Percentiles rank a stretch among this genome's conserved stretches.
Conservation (phyloP, 805 yeast species). For the Candida argentea region DNA sequence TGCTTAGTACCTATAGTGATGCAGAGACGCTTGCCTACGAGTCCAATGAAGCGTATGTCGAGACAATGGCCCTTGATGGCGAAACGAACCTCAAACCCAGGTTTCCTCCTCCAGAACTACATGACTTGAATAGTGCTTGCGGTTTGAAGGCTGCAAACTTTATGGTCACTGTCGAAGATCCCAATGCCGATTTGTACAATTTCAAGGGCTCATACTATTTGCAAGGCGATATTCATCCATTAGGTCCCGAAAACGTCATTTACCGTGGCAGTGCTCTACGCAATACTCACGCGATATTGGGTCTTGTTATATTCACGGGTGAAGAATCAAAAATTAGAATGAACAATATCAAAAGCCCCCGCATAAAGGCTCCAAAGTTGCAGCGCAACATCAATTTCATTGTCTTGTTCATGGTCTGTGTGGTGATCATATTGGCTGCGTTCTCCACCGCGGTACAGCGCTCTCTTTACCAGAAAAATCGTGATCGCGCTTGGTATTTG, state of each 20-base stretch:
- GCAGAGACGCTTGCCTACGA: slow-evolving; percentile 31
- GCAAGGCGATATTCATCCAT: slow-evolving; percentile 35
- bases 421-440: slow-evolving; percentile 65
- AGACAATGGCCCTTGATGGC: slow-evolving; percentile 97
- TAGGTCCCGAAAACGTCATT: slow-evolving; percentile 73
- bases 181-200: slow-evolving; percentile 82
- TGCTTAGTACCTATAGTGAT: slow-evolving; percentile 51
- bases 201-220: slow-evolving; percentile 69
- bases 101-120: slow-evolving; percentile 55
- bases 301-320: slow-evolving; percentile 85
- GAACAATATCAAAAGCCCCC: slow-evolving; percentile 85
- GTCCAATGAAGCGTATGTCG: slow-evolving; percentile 60
- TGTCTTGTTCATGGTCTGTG: slow-evolving; percentile 77
- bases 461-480: slow-evolving; percentile 32
- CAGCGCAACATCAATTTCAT: slow-evolving; percentile 76
- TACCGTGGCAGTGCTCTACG: slow-evolving; percentile 87
- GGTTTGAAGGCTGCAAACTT: slow-evolving; percentile 42
- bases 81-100: slow-evolving; percentile 85
- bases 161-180: slow-evolving; percentile 71
- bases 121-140: slow-evolving; percentile 37
- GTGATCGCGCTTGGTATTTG: slow-evolving; percentile 60
- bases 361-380: slow-evolving; percentile 88
- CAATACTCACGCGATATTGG: slow-evolving; percentile 67
- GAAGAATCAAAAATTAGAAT: slow-evolving; percentile 92
- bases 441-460: slow-evolving; percentile 78